phyloP scores from a whole-genome alignment of 2,329 filamentous ascomycete genomes.

The Trichophyton schoenleinii region DNA sequence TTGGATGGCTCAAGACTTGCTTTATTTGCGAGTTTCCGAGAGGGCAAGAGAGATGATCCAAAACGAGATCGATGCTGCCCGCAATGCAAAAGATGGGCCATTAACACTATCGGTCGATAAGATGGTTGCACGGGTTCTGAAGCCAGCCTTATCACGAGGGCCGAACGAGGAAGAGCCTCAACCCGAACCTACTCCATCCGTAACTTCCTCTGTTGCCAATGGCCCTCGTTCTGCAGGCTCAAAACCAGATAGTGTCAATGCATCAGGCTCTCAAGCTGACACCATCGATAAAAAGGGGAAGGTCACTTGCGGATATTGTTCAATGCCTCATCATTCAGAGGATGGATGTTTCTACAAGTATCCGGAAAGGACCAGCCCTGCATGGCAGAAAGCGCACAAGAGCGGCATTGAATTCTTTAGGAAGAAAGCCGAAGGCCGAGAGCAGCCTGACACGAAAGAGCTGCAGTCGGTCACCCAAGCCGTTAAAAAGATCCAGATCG shows the following conservation, averaged over 20 bases:
- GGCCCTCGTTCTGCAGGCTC: slow-evolving; percentile 2
- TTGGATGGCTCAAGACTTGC: neutral
- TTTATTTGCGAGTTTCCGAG: slow-evolving; percentile 3
- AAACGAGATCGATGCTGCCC: neutral
- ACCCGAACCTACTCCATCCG: neutral
- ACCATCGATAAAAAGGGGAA: neutral
- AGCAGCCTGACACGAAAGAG: neutral
- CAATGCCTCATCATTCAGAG: neutral
- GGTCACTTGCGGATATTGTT: neutral
- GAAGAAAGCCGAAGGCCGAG: neutral
- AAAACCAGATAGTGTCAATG: neutral
- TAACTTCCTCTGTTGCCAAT: slow-evolving; percentile 3
- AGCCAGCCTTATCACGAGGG: neutral
- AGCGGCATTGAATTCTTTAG: slow-evolving; percentile 1
- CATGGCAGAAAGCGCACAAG: slow-evolving; percentile 4
- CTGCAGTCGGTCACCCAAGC: neutral
- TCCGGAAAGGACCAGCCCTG: neutral
- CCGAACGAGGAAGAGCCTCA: neutral
- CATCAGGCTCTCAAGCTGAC: neutral
- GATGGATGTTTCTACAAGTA: slow-evolving; percentile 1
- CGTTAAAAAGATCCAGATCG: neutral
- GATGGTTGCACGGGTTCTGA: neutral
- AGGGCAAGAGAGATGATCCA: slow-evolving; percentile 1
- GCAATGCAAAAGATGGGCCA: neutral
- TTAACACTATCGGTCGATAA: neutral